Percentiles rank a stretch among this genome's conserved stretches.
phyloP scores from a whole-genome alignment of 306 rosid species.

The Quercus agrifolia region DNA sequence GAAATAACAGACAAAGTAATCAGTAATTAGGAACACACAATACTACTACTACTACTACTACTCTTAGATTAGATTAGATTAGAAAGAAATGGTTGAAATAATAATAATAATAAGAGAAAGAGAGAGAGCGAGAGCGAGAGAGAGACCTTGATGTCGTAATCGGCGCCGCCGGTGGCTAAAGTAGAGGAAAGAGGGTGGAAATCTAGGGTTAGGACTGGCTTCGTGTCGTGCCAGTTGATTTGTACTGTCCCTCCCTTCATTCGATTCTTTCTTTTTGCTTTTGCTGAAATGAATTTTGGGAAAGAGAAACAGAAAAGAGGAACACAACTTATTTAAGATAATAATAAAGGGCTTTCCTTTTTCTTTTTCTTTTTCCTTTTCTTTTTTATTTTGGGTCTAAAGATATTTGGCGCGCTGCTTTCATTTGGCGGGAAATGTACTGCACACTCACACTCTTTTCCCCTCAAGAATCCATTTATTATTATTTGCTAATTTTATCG shows the following conservation, averaged over 20 bases:
- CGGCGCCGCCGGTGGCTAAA: slow-evolving; percentile 98
- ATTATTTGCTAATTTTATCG: too few relatives aligned
- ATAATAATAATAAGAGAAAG: not conserved
- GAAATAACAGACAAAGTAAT: too few relatives aligned
- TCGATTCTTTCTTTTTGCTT: not conserved
- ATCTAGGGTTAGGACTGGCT: slow-evolving; percentile 81
- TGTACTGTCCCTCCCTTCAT: slow-evolving; percentile 93
- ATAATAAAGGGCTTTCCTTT: not conserved
- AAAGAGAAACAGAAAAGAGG: too few relatives aligned
- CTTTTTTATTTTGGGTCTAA: too few relatives aligned
- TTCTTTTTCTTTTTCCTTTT: too few relatives aligned
- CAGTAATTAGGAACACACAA: not conserved
- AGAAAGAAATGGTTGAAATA: not conserved
- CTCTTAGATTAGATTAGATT: not conserved
- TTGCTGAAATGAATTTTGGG: not conserved
- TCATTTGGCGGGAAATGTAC: not conserved
- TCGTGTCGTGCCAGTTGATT: slow-evolving; percentile 84
- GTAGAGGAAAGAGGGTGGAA: slow-evolving; percentile 68
- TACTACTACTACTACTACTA: not conserved
- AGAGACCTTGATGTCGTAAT: slow-evolving; percentile 85
- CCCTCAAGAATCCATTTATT: too few relatives aligned
- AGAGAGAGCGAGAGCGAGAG: not conserved
- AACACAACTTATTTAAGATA: too few relatives aligned
- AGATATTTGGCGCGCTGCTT: not conserved
- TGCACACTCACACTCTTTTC: too few relatives aligned